phyloP scores from a whole-genome alignment of 331 rosid species.

The Spiraea crenata region DNA sequence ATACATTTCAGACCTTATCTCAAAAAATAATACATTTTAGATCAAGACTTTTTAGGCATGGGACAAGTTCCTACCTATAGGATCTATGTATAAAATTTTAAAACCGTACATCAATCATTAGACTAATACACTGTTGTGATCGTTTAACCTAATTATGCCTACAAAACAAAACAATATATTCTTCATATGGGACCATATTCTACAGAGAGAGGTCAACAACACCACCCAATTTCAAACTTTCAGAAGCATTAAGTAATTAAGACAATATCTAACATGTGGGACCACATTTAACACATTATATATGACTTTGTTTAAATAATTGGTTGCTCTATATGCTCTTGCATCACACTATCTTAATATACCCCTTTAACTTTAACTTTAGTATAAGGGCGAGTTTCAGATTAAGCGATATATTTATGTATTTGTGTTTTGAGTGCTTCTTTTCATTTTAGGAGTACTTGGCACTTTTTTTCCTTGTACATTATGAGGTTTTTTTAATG shows the following conservation, averaged over 20 bases:
- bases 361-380: neutral
- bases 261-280: constrained; percentile 35
- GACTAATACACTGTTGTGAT: neutral
- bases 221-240: constrained; percentile 25
- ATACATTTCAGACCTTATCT: no score
- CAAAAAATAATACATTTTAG: neutral
- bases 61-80: neutral
- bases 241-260: constrained; percentile 24
- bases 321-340: neutral
- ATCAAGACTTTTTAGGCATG: constrained; percentile 15
- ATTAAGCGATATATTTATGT: no score
- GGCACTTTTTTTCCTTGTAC: no score
- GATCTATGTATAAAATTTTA: neutral
- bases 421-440: no score
- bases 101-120: neutral
- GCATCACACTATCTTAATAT: neutral
- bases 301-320: no score
- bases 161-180: neutral
- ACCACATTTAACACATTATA: constrained; percentile 18
- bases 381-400: no score
- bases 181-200: neutral
- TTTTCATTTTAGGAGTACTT: no score
- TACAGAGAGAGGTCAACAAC: neutral
- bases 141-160: neutral
- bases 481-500: no score